Conservation (phyloP, 83 land plant genomes). For the Larix sibirica region DNA sequence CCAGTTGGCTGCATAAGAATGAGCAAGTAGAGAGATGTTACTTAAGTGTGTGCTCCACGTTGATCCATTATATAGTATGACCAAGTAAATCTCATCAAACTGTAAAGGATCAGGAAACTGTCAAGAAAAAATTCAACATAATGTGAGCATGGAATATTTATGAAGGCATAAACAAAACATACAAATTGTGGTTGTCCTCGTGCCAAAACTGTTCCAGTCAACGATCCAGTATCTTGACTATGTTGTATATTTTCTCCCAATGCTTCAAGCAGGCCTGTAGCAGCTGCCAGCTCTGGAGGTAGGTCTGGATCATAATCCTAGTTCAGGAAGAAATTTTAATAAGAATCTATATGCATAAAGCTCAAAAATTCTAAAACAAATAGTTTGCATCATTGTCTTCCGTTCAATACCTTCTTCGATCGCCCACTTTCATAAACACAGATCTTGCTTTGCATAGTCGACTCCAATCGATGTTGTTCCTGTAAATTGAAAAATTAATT, state of each 20-base stretch:
- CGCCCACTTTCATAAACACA: slow-evolving; percentile 45
- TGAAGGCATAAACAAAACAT: neutral
- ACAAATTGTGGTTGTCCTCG: neutral
- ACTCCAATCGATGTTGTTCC: slow-evolving; percentile 43
- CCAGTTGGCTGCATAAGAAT: slow-evolving; percentile 57
- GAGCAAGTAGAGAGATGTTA: neutral
- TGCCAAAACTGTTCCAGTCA: neutral
- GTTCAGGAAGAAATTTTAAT: neutral
- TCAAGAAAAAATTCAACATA: neutral
- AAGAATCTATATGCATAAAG: neutral
- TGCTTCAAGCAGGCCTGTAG: neutral
- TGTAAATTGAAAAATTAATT: slow-evolving; percentile 13
- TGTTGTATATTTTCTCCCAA: neutral
- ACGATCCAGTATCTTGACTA: neutral
- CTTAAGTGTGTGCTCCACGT: neutral
- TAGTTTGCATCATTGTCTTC: neutral
- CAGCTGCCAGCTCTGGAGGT: slow-evolving; percentile 29
- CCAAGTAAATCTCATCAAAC: neutral
- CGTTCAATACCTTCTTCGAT: slow-evolving; percentile 37
- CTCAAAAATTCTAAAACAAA: neutral
- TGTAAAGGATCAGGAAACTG: neutral
- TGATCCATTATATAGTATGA: too few relatives aligned
- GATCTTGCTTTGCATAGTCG: slow-evolving; percentile 36
- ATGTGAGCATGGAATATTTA: neutral
- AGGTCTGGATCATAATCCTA: slow-evolving; percentile 35